Percentiles rank a stretch among this genome's conserved stretches.
These are phyloP conservation scores for Boletellus ananiceps DNA, from an alignment of 768 basidiomycete genomes.

Conservation along the genomic window DNA sequence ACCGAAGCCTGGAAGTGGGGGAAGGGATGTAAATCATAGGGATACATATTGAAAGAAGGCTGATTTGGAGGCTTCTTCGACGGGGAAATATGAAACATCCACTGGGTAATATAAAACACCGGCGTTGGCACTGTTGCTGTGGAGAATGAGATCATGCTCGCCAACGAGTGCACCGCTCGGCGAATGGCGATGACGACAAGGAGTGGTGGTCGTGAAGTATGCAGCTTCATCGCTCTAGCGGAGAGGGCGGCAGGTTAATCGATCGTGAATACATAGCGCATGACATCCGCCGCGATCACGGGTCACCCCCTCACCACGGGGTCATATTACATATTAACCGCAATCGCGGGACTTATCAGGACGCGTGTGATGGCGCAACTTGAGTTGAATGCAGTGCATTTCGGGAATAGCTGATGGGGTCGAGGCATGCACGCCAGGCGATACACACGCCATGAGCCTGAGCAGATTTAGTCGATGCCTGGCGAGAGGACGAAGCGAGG, in stretches of 20 bases:
- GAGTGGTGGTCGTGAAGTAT: constrained; percentile 19
- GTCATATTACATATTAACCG: constrained; percentile 26
- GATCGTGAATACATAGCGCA: constrained; percentile 17
- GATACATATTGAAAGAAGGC: constrained; percentile 16
- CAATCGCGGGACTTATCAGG: constrained; percentile 17
- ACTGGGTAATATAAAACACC: constrained; percentile 19
- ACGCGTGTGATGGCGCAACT: constrained; percentile 24
- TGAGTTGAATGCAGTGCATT: constrained; percentile 13
- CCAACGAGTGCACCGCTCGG: constrained; percentile 16
- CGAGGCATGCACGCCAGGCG: constrained; percentile 24
- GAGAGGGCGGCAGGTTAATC: constrained; percentile 19
- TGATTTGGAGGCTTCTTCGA: constrained; percentile 19
- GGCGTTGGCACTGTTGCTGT: constrained; percentile 11
- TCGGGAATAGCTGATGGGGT: constrained; percentile 11
- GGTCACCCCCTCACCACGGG: constrained; percentile 19
- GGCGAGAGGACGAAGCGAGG: constrained; percentile 22
- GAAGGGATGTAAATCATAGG: constrained; percentile 10
- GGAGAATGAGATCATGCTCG: constrained; percentile 18
- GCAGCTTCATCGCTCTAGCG: constrained; percentile 21
- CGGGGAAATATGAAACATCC: constrained; percentile 13
- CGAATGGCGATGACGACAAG: constrained; percentile 24
- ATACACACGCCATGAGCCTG: constrained; percentile 17
- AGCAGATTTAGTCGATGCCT: constrained; percentile 14
- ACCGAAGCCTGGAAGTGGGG: constrained; percentile 1
- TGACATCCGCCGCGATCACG: constrained; percentile 22